Evolutionary conservation across 2,329 filamentous ascomycete genomes (phyloP), one percentile per base, ranked within the genome.

Genomic region (Chaetomiaceae sp.): DNA sequence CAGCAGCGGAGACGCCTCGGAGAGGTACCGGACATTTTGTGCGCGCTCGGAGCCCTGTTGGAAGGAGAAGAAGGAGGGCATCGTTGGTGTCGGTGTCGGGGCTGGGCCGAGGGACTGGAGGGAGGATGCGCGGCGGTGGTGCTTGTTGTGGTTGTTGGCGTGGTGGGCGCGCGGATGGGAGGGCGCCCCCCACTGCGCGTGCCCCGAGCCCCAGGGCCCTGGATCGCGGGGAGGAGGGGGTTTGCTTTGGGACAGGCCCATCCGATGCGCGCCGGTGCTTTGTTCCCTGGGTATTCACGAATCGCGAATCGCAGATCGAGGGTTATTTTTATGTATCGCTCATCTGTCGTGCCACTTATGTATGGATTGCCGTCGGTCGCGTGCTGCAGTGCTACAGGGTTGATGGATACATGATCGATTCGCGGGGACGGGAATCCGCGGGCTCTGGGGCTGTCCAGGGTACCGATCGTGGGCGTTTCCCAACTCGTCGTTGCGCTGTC

Each of bases 41-140:
- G 54, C 51, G 50, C 53, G 76, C 68, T 85, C 82, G 62, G 71
- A 75, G 65, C 82, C 82, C 62, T 82, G 81, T 56, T 82, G 82
- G 68, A 86, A 86, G 65, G 77, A 74, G 69, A 86, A 85, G 73
- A 85, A 82, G 62, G 47, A 12, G 63, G 82, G 79, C 81, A 85
- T 48, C 16, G 51, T 23, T 0, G 55, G 35, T n/a, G 50, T 34
- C 5, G 16, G 21, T 44, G 33, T 9, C 38, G 17, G 7, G 35
- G 23, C 13, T 16, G 27, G 40, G 44, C 21, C 13, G 16, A 41
- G 17, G 23, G 42, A 14, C 2, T 33, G 39, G 33, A 49, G 43
- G 39, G 50, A 37, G n/a, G 44, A 34, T 25, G 16, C 38, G n/a
- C 19, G 37, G 31, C 17, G n/a, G 6, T 43, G 39, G 23, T 30